A percentile compares a stretch with the other conserved stretches of the same genome.
Evolutionary conservation across 2,329 filamentous ascomycete genomes (phyloP).

Genomic region (Clonostachys rosea): DNA sequence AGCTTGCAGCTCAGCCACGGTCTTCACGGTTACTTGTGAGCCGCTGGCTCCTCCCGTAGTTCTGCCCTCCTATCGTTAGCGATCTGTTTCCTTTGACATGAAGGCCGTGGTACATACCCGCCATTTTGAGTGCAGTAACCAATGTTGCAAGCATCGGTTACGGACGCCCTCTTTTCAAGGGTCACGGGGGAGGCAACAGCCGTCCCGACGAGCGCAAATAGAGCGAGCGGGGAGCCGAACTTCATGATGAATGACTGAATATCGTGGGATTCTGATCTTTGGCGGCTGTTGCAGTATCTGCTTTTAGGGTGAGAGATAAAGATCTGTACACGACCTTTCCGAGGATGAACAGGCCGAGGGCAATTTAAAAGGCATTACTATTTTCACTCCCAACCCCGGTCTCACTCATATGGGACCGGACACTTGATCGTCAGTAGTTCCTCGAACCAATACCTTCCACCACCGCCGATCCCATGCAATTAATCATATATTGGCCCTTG

Average conservation of each 20-base stretch:
- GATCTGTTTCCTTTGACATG: neutral
- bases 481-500: no score
- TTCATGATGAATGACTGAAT: neutral
- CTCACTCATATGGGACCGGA: no score
- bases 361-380: no score
- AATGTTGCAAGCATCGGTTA: slow-evolving; percentile 29
- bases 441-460: no score
- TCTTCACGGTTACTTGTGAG: slow-evolving; percentile 15
- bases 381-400: no score
- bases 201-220: neutral
- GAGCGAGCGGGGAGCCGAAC: neutral
- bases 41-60: slow-evolving; percentile 20
- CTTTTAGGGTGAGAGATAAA: no score
- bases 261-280: no score
- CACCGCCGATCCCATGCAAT: no score
- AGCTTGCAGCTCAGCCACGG: slow-evolving; percentile 14
- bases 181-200: neutral
- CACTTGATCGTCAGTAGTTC: no score
- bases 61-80: neutral
- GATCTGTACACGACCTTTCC: no score
- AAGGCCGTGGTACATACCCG: slow-evolving; percentile 6
- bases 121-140: slow-evolving; percentile 26
- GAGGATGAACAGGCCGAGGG: no score
- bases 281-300: no score
- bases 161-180: neutral